Evolutionary conservation across 139 green algal genomes (phyloP).

Genomic region (Asterochloris sp.): DNA sequence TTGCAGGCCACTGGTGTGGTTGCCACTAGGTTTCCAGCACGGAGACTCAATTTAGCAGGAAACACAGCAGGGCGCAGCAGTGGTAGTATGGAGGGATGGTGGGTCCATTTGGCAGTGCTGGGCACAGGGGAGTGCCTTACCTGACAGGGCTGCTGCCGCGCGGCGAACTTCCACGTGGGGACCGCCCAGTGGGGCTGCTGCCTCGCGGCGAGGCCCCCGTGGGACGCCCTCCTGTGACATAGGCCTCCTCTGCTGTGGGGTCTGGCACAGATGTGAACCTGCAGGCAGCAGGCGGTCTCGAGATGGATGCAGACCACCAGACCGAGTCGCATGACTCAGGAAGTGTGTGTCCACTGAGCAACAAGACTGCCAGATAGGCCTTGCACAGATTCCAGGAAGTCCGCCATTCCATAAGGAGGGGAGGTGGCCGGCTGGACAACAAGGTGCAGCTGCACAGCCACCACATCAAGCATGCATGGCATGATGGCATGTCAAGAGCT

Average conservation of each 20-base stretch:
- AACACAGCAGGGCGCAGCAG: too few species aligned
- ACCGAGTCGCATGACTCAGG: too few species aligned
- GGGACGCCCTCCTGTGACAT: conserved; percentile 3
- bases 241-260: conserved; percentile 46
- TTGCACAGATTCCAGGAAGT: too few species aligned
- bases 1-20: too few species aligned
- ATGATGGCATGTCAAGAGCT: not conserved
- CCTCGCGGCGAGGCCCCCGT: conserved; percentile 7
- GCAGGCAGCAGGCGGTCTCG: not conserved
- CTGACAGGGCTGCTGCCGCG: not conserved
- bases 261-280: conserved; percentile 27
- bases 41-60: too few species aligned
- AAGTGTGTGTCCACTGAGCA: too few species aligned
- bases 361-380: too few species aligned
- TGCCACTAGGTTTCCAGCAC: too few species aligned
- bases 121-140: not conserved
- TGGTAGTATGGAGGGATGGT: too few species aligned
- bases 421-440: not conserved
- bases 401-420: too few species aligned
- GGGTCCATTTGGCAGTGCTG: not conserved
- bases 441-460: not conserved
- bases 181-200: conserved; percentile 10
- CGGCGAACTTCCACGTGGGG: not conserved
- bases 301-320: too few species aligned
- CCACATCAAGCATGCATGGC: not conserved